Evolutionary conservation across 139 green algal genomes (phyloP).

Genomic region (Chlamydomonas asymmetrica): DNA sequence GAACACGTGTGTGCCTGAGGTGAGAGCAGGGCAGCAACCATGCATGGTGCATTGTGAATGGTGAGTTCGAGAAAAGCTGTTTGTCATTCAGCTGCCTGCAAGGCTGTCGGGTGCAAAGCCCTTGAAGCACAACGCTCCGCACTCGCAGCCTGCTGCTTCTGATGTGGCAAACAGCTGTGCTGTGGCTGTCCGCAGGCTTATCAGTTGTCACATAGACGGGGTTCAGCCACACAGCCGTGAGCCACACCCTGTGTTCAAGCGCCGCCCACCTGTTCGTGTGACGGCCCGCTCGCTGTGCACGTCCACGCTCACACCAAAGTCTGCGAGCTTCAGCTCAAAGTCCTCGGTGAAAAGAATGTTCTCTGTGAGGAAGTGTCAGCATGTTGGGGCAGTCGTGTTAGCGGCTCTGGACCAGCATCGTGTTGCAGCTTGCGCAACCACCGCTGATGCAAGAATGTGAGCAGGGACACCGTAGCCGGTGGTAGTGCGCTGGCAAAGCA

Average conservation of each 20-base stretch:
- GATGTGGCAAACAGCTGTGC: too few species aligned
- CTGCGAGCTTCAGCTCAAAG: slow-evolving; percentile 51
- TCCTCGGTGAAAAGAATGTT: slow-evolving; percentile 27
- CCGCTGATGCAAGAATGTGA: background rate
- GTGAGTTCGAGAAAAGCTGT: background rate
- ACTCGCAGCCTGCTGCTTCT: too few species aligned
- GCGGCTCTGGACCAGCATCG: background rate
- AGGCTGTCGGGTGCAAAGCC: too few species aligned
- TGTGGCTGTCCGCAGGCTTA: too few species aligned
- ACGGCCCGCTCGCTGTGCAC: slow-evolving; percentile 54
- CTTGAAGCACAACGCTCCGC: too few species aligned
- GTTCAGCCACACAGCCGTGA: too few species aligned
- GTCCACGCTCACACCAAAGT: slow-evolving; percentile 67
- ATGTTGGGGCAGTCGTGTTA: background rate
- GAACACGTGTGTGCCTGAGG: slow-evolving; percentile 28
- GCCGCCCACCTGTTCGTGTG: slow-evolving; percentile 58
- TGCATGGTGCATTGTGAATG: background rate
- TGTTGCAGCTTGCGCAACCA: background rate
- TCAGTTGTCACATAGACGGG: too few species aligned
- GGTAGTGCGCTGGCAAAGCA: background rate
- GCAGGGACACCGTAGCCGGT: background rate
- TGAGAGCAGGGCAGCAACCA: background rate
- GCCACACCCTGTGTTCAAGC: too few species aligned
- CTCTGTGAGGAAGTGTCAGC: background rate
- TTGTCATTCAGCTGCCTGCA: too few species aligned